A percentile compares a stretch with the other conserved stretches of the same genome.
phyloP scores from a whole-genome alignment of 805 yeast genomes.

The Candida andamanensis region DNA sequence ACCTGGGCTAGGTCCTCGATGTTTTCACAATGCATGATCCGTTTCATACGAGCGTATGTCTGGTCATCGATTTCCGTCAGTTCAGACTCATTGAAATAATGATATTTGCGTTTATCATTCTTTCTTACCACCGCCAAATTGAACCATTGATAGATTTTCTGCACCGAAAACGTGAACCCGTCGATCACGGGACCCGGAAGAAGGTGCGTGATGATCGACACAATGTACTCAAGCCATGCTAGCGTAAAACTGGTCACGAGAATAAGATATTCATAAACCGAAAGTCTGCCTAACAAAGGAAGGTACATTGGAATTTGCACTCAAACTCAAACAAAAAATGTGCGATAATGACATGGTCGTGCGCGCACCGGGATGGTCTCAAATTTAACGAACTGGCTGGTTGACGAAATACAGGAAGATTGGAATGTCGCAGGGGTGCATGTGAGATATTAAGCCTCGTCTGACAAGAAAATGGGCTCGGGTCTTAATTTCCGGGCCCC shows the following conservation, averaged over 20 bases:
- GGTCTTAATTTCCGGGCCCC: too few relatives aligned
- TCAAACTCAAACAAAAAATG: too few relatives aligned
- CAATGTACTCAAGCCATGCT: conserved; percentile 46
- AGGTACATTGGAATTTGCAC: too few relatives aligned
- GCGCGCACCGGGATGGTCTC: too few relatives aligned
- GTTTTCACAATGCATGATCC: conserved; percentile 42
- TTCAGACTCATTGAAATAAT: conserved; percentile 17
- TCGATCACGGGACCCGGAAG: conserved; percentile 42
- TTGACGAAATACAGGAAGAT: too few relatives aligned
- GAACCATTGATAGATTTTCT: conserved; percentile 18
- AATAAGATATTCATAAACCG: conserved; percentile 46
- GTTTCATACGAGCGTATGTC: conserved; percentile 26
- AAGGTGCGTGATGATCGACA: conserved; percentile 39
- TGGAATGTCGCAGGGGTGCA: too few relatives aligned
- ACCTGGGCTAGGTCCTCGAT: conserved; percentile 63
- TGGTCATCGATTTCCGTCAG: conserved; percentile 12
- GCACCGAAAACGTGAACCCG: conserved; percentile 26
- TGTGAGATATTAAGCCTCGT: too few relatives aligned
- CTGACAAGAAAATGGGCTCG: too few relatives aligned
- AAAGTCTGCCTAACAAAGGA: conserved; percentile 44
- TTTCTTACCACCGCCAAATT: conserved; percentile 2
- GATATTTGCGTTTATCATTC: conserved; percentile 17
- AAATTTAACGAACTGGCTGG: too few relatives aligned
- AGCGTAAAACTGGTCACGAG: conserved; percentile 39
- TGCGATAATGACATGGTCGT: too few relatives aligned